Evolutionary conservation across 345 rosid genomes (phyloP).

Genomic region (Gynandropsis gynandra): DNA sequence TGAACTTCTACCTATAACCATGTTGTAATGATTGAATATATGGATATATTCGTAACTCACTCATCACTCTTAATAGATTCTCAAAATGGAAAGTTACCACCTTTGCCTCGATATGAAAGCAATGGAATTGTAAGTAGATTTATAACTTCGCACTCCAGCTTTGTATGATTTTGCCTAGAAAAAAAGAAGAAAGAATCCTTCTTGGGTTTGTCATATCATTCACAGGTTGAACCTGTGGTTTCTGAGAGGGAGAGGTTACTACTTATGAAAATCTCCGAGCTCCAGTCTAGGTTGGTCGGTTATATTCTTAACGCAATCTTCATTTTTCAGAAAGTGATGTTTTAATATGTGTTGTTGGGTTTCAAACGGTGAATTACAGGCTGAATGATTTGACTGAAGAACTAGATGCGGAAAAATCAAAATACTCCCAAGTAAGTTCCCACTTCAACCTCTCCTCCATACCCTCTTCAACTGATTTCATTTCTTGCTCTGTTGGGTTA

Average conservation of each 20-base stretch:
- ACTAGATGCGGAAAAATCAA: constrained; percentile 62
- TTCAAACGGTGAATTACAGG: constrained; percentile 37
- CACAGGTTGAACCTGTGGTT: constrained; percentile 49
- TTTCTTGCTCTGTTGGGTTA: neutral
- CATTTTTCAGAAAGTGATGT: constrained; percentile 4
- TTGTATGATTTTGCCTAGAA: neutral
- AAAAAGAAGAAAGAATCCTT: too few species aligned
- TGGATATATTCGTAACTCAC: neutral
- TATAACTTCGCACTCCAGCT: neutral
- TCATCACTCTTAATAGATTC: constrained; percentile 37
- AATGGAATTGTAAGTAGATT: constrained; percentile 59
- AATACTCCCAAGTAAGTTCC: constrained; percentile 57
- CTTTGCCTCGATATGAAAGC: constrained; percentile 59
- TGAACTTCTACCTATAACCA: constrained; percentile 10
- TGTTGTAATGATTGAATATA: neutral
- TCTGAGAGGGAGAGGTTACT: constrained; percentile 74
- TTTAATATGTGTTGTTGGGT: constrained; percentile 12
- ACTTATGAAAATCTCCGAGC: constrained; percentile 56
- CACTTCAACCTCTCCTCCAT: neutral
- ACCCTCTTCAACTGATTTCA: neutral
- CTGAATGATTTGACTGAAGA: constrained; percentile 64
- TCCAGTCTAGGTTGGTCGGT: constrained; percentile 64
- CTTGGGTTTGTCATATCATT: constrained; percentile 1
- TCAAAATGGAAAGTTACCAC: constrained; percentile 86
- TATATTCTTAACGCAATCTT: constrained; percentile 4